Conservation (phyloP, 768 basidiomycete genomes). For the Amanita rubescens region DNA sequence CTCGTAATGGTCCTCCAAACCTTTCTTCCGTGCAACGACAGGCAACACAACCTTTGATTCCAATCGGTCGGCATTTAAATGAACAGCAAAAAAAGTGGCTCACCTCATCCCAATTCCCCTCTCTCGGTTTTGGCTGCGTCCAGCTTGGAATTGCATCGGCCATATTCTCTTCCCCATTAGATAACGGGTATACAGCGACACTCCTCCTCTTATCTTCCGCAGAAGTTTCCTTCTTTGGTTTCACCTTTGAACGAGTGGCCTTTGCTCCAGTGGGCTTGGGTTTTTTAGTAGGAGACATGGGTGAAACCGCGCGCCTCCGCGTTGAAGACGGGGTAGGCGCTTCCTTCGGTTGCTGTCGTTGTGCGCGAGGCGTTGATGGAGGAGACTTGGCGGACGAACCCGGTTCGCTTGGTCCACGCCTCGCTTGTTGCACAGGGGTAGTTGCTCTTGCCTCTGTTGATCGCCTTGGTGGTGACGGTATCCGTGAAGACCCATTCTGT, state of each 20-base stretch:
- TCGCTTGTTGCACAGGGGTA: slow-evolving; percentile 33
- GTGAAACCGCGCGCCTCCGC: slow-evolving; percentile 27
- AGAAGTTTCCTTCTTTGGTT: slow-evolving; percentile 26
- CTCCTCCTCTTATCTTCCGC: slow-evolving; percentile 46
- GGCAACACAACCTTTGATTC: slow-evolving; percentile 65
- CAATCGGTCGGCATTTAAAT: background rate
- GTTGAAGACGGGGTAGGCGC: slow-evolving; percentile 14
- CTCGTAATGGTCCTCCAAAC: slow-evolving; percentile 64
- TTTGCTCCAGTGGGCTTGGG: slow-evolving; percentile 11
- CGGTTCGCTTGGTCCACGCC: slow-evolving; percentile 32
- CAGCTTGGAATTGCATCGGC: slow-evolving; percentile 75
- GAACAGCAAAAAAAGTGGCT: slow-evolving; percentile 15
- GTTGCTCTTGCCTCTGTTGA: slow-evolving; percentile 38
- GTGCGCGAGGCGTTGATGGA: slow-evolving; percentile 19
- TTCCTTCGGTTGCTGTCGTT: slow-evolving; percentile 23
- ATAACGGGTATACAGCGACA: slow-evolving; percentile 62
- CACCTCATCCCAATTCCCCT: slow-evolving; percentile 84
- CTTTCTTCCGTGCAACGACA: slow-evolving; percentile 78
- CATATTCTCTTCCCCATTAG: slow-evolving; percentile 41
- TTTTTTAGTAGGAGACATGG: slow-evolving; percentile 19
- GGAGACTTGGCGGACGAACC: slow-evolving; percentile 25
- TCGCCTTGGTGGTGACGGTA: slow-evolving; percentile 33
- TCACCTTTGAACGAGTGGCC: slow-evolving; percentile 33
- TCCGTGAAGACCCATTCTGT: slow-evolving; percentile 20
- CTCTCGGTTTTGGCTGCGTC: slow-evolving; percentile 63